Evolutionary conservation across 106 monocot genomes (phyloP), one percentile per base, ranked within the genome.

Genomic region (Hemerocallis citrina): DNA sequence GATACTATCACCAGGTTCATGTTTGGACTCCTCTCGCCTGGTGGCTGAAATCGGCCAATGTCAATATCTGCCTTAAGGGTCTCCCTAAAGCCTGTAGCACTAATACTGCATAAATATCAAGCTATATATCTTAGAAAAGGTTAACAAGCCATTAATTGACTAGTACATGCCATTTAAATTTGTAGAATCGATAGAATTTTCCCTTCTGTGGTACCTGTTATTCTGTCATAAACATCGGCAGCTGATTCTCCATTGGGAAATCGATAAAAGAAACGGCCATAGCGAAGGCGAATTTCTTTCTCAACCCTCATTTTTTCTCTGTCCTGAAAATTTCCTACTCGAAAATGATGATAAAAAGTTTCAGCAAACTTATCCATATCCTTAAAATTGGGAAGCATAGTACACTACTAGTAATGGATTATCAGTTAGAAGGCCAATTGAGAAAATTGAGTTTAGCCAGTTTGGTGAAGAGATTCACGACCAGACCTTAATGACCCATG

Each of bases 221-320:
- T 96, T 58, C 95, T 61, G 46, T 96, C 95, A 52, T 96, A 96
- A 58, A 90, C 95, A 79, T 96, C 90, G 45, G 95, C 95, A 63
- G 90, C 95, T 45, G 95, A 96, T 72, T 96, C 95, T n/a, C 95
- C 95, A 77, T 96, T 75, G 1, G 90, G 90, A 65, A 96, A 96
- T 0, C 86, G 86, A 61, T 96, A 90, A 63, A 96, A 96, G 36
- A 96, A 96, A 16, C 95, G 95, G 7, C 95, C 95, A 74, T 96
- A 96, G 0, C 86, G 86, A 3, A 68, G 83, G 4, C 95, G 83
- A 27, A 68, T 48, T 55, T 69, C 72, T 79, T 96, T 96, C 52
- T 91, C 95, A 22, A 79, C 68, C 7, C 84, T 52, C 95, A 96
- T 96, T 55, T 75, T 84, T 58, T 96, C 95, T 55, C 90, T 81